These are phyloP conservation scores for Rhodotorula kratochvilovae DNA, from an alignment of 768 basidiomycete species.

Conservation along the genomic window DNA sequence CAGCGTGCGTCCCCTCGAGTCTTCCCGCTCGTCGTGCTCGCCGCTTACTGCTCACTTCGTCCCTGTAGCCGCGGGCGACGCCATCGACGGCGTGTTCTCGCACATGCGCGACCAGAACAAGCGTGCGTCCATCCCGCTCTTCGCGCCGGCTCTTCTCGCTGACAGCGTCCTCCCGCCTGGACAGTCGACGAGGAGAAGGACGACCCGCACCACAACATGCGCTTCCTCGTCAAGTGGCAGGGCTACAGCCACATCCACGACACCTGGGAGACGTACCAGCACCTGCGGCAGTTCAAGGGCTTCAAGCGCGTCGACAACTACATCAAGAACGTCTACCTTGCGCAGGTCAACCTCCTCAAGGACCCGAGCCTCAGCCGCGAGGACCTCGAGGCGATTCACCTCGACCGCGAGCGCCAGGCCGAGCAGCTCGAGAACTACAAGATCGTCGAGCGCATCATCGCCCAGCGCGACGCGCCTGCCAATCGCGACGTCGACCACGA, in stretches of 20 bases:
- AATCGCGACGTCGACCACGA: constrained; percentile 41
- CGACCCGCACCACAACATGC: constrained; percentile 38
- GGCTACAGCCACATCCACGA: constrained; percentile 96
- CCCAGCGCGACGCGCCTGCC: constrained; percentile 58
- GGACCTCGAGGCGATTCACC: constrained; percentile 78
- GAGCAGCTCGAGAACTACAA: constrained; percentile 88
- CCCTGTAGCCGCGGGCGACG: constrained; percentile 50
- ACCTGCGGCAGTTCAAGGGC: constrained; percentile 89
- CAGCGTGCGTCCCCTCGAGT: constrained; percentile 15
- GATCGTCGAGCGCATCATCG: constrained; percentile 83
- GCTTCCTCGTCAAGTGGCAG: constrained; percentile 99
- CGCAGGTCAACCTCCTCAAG: constrained; percentile 63
- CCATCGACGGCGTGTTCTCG: constrained; percentile 84
- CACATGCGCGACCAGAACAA: constrained; percentile 80
- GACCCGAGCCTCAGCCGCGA: constrained; percentile 70
- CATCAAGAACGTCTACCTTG: constrained; percentile 76
- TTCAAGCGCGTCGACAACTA: constrained; percentile 98
- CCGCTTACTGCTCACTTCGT: too few relatives aligned
- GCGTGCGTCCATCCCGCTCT: constrained; percentile 50
- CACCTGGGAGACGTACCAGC: constrained; percentile 97
- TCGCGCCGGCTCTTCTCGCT: constrained; percentile 39
- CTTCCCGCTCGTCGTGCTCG: background rate
- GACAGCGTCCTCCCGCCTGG: background rate
- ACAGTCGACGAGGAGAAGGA: constrained; percentile 28
- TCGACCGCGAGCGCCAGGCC: constrained; percentile 84